Evolutionary conservation across 2,329 filamentous ascomycete species (phyloP).

Genomic region (Dactylellina haptotyla): DNA sequence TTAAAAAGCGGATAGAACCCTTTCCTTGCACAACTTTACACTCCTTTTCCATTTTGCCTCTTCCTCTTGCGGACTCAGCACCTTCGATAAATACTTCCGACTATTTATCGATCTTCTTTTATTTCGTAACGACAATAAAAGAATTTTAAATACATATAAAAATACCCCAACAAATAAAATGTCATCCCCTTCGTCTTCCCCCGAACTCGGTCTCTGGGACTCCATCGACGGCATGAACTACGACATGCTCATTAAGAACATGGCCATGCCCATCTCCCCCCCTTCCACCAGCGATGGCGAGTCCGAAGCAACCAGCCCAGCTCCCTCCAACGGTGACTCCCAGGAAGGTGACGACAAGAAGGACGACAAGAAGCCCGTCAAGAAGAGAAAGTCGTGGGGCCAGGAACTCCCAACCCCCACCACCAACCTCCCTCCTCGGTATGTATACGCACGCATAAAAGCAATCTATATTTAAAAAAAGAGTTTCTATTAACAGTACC

Average conservation of each 20-base stretch:
- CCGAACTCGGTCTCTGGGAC: conserved; percentile 37
- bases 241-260: conserved; percentile 45
- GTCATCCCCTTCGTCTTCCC: conserved; percentile 32
- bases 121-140: too few relatives aligned
- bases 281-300: conserved; percentile 43
- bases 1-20: conserved; percentile 29
- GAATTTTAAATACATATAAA: too few relatives aligned
- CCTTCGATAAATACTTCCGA: neutral
- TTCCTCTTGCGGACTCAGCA: neutral
- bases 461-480: neutral
- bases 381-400: conserved; percentile 99
- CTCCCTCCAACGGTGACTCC: conserved; percentile 20
- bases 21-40: conserved; percentile 1
- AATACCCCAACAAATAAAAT: conserved; percentile 4
- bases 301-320: conserved; percentile 29
- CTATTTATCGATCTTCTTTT: too few relatives aligned
- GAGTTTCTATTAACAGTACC: conserved; percentile 58
- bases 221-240: conserved; percentile 45
- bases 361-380: conserved; percentile 76
- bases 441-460: conserved; percentile 59
- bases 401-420: conserved; percentile 96
- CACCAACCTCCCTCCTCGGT: conserved; percentile 92
- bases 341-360: conserved; percentile 14
- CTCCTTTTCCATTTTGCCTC: neutral
- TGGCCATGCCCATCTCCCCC: conserved; percentile 36